phyloP scores from a whole-genome alignment of 257 asterid genomes.

The Penstemon davidsonii region DNA sequence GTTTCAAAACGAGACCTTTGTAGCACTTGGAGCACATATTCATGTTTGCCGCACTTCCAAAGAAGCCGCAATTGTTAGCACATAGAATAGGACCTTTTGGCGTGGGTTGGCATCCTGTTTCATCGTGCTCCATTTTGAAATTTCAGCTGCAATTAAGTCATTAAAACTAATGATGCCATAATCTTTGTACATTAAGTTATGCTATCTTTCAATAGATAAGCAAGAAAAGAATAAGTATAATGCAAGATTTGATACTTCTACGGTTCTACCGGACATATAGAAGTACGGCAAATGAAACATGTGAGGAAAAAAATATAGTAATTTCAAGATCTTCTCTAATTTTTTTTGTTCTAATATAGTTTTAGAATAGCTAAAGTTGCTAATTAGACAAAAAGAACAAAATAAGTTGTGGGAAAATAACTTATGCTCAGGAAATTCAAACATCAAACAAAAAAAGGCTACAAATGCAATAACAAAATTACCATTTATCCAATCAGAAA shows the following conservation, averaged over 20 bases:
- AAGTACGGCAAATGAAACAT: background rate
- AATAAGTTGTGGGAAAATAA: too few species aligned
- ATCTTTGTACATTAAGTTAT: background rate
- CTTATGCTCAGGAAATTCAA: too few species aligned
- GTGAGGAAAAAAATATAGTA: conserved; percentile 6
- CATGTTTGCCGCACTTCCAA: conserved; percentile 68
- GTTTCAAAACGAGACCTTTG: conserved; percentile 57
- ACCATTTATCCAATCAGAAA: too few species aligned
- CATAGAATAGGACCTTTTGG: conserved; percentile 58
- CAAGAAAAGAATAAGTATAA: background rate
- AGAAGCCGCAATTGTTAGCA: conserved; percentile 63
- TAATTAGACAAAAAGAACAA: too few species aligned
- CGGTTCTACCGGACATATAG: background rate
- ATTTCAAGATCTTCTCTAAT: background rate
- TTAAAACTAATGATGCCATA: background rate
- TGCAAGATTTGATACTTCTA: background rate
- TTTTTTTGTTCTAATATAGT: background rate
- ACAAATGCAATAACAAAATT: too few species aligned
- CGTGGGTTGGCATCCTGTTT: conserved; percentile 56
- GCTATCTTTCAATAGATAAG: background rate
- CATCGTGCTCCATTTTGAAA: conserved; percentile 50
- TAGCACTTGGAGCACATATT: conserved; percentile 73
- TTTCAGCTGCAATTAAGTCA: conserved; percentile 22
- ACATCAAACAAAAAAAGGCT: too few species aligned
- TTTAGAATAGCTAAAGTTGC: background rate